phyloP scores from a whole-genome alignment of 164 flowering plant genomes.

The Liriodendron chinense region DNA sequence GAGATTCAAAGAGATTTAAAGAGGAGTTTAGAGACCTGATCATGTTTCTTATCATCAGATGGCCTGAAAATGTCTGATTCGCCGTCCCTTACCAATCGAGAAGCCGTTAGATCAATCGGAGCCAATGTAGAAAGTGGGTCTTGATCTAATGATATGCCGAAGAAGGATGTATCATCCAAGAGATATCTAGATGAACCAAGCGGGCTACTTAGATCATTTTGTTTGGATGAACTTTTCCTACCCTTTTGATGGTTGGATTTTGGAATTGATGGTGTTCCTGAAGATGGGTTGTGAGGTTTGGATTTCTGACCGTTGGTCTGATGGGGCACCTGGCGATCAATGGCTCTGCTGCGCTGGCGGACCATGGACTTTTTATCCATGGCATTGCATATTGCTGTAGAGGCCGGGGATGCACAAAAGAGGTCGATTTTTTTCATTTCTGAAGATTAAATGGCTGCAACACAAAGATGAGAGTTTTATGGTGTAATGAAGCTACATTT shows the following conservation, averaged over 20 bases:
- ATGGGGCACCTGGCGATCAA: slow-evolving; percentile 31
- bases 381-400: slow-evolving; percentile 66
- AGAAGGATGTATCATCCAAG: slow-evolving; percentile 36
- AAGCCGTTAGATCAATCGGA: slow-evolving; percentile 17
- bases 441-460: not conserved
- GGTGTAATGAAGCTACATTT: slow-evolving; percentile 9
- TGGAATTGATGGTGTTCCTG: slow-evolving; percentile 33
- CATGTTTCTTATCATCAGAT: slow-evolving; percentile 30
- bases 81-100: slow-evolving; percentile 2
- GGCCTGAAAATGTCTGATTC: slow-evolving; percentile 33
- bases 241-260: slow-evolving; percentile 33
- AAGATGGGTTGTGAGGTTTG: slow-evolving; percentile 21
- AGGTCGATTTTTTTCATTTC: slow-evolving; percentile 65
- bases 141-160: slow-evolving; percentile 27
- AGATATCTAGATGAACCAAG: slow-evolving; percentile 54
- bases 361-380: slow-evolving; percentile 48
- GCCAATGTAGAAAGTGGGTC: slow-evolving; percentile 31
- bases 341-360: slow-evolving; percentile 30
- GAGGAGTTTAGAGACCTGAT: slow-evolving; percentile 34
- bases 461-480: not conserved
- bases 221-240: slow-evolving; percentile 39
- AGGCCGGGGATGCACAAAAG: slow-evolving; percentile 74
- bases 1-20: not conserved
- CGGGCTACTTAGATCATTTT: slow-evolving; percentile 29
- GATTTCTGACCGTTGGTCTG: slow-evolving; percentile 15